Percentiles rank a stretch among this genome's conserved stretches.
These are phyloP conservation scores for Daldinia eschscholtzii DNA, from an alignment of 2,329 filamentous ascomycete genomes.

Conservation along the genomic window DNA sequence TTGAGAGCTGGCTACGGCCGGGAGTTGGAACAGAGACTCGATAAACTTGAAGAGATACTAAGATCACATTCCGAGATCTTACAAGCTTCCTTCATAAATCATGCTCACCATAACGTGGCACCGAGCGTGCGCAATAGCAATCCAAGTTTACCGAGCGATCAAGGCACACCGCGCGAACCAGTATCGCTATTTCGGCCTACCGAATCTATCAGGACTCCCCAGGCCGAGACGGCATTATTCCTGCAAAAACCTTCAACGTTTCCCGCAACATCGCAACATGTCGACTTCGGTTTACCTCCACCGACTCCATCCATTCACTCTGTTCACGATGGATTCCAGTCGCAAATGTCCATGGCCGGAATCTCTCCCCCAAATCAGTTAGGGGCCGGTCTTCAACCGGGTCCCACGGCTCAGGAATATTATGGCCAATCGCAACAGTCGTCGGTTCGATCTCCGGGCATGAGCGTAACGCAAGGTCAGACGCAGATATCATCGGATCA, in stretches of 20 bases:
- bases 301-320: slow-evolving; percentile 58
- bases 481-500: slow-evolving; percentile 67
- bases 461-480: slow-evolving; percentile 65
- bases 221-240: slow-evolving; percentile 72
- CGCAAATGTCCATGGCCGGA: slow-evolving; percentile 58
- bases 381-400: slow-evolving; percentile 54
- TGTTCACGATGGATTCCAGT: slow-evolving; percentile 64
- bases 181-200: slow-evolving; percentile 62
- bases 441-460: slow-evolving; percentile 69
- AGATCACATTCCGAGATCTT: slow-evolving; percentile 75
- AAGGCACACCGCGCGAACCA: slow-evolving; percentile 66
- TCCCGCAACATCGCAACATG: slow-evolving; percentile 59
- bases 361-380: slow-evolving; percentile 57
- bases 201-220: slow-evolving; percentile 64
- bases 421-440: slow-evolving; percentile 57
- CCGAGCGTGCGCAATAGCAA: slow-evolving; percentile 64
- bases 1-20: slow-evolving; percentile 76
- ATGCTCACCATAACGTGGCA: slow-evolving; percentile 53
- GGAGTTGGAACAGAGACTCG: slow-evolving; percentile 78
- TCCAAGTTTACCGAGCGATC: slow-evolving; percentile 66
- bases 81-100: slow-evolving; percentile 64
- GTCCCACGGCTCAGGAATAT: slow-evolving; percentile 63
- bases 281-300: slow-evolving; percentile 65
- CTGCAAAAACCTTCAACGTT: slow-evolving; percentile 70
- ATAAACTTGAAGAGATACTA: slow-evolving; percentile 76